These are phyloP conservation scores for Mycogone perniciosa DNA, from an alignment of 2,329 filamentous ascomycete genomes.

Conservation along the genomic window DNA sequence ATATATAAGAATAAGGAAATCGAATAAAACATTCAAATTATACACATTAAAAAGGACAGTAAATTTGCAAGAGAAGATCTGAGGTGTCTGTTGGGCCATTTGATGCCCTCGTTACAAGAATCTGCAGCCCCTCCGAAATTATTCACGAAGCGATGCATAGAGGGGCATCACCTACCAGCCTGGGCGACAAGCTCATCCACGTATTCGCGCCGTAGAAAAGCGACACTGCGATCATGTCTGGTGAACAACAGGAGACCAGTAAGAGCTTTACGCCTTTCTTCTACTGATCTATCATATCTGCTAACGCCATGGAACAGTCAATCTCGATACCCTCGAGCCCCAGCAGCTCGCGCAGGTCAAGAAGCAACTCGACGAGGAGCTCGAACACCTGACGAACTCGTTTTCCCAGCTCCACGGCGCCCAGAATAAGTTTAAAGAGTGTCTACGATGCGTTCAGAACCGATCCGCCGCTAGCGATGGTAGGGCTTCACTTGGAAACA, in stretches of 20 bases:
- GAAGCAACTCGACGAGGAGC: conserved; percentile 91
- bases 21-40: not conserved
- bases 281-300: not conserved
- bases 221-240: conserved; percentile 23
- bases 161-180: conserved; percentile 18
- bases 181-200: conserved; percentile 4
- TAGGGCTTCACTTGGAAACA: conserved; percentile 14
- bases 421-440: conserved; percentile 88
- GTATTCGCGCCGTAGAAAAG: not conserved
- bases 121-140: conserved; percentile 26
- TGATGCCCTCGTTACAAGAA: conserved; percentile 24
- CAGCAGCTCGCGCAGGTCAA: conserved; percentile 88
- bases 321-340: conserved; percentile 68
- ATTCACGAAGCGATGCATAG: conserved; percentile 22
- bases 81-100: not conserved
- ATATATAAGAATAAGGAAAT: not conserved
- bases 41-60: not conserved
- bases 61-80: not conserved
- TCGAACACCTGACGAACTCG: conserved; percentile 86
- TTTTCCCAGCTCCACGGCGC: conserved; percentile 86
- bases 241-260: conserved; percentile 31
- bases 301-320: conserved; percentile 36
- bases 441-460: conserved; percentile 65
- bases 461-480: conserved; percentile 27
- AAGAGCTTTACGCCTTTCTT: not conserved